Base-by-base conservation (phyloP, 495 filamentous ascomycete species). In the Hypoxylon cercidicola region DNA sequence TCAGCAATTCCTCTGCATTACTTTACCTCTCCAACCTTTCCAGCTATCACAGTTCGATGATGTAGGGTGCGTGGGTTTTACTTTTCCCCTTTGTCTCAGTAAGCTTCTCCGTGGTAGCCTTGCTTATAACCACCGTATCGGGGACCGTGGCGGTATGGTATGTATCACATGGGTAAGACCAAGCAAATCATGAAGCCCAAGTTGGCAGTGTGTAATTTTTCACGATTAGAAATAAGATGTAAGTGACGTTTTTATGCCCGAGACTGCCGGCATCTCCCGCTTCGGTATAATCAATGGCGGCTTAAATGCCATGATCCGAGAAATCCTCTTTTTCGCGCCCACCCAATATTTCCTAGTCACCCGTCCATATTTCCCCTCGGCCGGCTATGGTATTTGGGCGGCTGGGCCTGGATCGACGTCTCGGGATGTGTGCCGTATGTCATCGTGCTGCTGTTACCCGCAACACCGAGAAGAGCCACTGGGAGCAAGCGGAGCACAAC, bases 261-360 rank as follows among this genome's bases (percentile, higher is more conserved):
- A 70, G 55, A 43, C 69, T 35, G 56, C 71, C 71, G 71, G 58
- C 65, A 69, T 69, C 60, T 68, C 68, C 71, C 71, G 71, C 54
- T 52, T 69, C 66, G 65, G 65, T 64, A 64, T 43, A 69, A 61
- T 46, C 53, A 12, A 53, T 62, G 53, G 61, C 61, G 53, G 61
- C 58, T 70, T 59, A 64, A 64, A 60, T 61, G 55, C 15, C 64
- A 52, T 48, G 46, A 55, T 68, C 71, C 69, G 71, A 65, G 30
- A 73, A 73, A 71, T 73, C 64, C 65, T 66, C 68, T 73, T 71
- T 73, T 58, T 23, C 12, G 10, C 34, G 25, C 40, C 59, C 41
- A 55, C 16, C 25, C 47, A 35, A 25, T 20, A 23, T 47, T 32
- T 41, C 50, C 55, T 25, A 56, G 32, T 40, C 66, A 55, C 55